Evolutionary conservation across 805 yeast species (phyloP).

Genomic region (Ogataea haglerorum): DNA sequence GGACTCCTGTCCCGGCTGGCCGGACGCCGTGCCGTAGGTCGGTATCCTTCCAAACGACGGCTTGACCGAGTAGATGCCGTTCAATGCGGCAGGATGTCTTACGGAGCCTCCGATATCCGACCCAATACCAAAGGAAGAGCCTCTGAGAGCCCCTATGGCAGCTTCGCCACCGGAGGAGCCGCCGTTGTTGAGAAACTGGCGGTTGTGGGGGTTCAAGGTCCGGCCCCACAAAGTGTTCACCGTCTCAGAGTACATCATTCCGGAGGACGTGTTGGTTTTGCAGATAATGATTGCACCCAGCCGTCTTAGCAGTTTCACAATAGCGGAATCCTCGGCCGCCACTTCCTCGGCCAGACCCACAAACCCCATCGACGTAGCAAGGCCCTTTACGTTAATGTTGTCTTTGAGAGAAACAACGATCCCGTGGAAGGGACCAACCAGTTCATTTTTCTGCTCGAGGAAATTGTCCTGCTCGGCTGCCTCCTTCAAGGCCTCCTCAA

Average conservation of each 20-base stretch:
- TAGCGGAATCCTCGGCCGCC: constrained; percentile 36
- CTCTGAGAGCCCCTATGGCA: constrained; percentile 52
- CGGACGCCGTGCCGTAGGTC: constrained; percentile 36
- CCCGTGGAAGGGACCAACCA: constrained; percentile 64
- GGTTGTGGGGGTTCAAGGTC: constrained; percentile 49
- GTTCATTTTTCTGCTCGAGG: constrained; percentile 43
- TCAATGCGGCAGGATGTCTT: constrained; percentile 57
- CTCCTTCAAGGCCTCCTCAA: constrained; percentile 53
- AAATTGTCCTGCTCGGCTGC: constrained; percentile 56
- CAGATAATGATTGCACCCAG: constrained; percentile 53
- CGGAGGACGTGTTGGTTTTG: constrained; percentile 57
- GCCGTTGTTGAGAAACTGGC: constrained; percentile 48
- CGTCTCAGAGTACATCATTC: constrained; percentile 59
- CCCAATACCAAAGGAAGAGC: constrained; percentile 58
- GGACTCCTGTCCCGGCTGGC: constrained; percentile 48
- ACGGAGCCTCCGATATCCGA: constrained; percentile 40
- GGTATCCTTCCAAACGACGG: constrained; percentile 40
- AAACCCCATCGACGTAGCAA: constrained; percentile 48
- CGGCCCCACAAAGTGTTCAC: constrained; percentile 48
- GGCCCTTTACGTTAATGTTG: constrained; percentile 44
- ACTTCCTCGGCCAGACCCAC: constrained; percentile 33
- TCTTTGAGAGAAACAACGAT: constrained; percentile 49
- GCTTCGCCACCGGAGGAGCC: constrained; percentile 71
- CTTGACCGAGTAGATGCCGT: constrained; percentile 53
- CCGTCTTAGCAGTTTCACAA: constrained; percentile 38